Percentiles rank a stretch among this genome's conserved stretches.
Conservation (phyloP, 768 basidiomycete genomes). For the Postia placenta region DNA sequence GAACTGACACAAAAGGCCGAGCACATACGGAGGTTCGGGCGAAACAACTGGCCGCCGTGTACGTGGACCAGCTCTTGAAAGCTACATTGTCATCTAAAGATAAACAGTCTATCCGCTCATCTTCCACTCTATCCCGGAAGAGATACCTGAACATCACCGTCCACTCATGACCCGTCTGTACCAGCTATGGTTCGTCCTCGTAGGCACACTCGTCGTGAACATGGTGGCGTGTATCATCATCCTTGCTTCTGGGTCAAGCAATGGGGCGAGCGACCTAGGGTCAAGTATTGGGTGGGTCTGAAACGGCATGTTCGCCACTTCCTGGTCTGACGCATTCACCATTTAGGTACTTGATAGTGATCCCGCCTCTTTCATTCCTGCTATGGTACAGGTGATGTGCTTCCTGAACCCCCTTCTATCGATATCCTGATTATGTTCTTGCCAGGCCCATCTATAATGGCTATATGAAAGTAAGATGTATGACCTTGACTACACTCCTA, state of each 20-base stretch:
- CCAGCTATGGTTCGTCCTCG: conserved; percentile 89
- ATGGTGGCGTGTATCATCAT: conserved; percentile 86
- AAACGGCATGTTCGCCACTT: neutral
- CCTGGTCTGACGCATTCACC: neutral
- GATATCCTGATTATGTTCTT: conserved; percentile 6
- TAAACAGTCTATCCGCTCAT: conserved; percentile 83
- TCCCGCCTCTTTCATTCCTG: conserved; percentile 75
- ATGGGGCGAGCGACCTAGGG: conserved; percentile 77
- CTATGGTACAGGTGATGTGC: conserved; percentile 81
- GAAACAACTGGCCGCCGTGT: conserved; percentile 95
- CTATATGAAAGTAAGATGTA: conserved; percentile 77
- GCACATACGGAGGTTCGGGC: conserved; percentile 65
- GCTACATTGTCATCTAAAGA: too few species aligned
- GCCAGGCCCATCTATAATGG: conserved; percentile 92
- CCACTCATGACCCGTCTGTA: conserved; percentile 81
- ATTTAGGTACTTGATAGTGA: conserved; percentile 71
- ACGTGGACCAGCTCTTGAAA: conserved; percentile 27
- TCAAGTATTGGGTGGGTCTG: conserved; percentile 70
- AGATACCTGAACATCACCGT: conserved; percentile 79
- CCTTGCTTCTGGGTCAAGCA: conserved; percentile 66
- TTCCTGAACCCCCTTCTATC: conserved; percentile 7
- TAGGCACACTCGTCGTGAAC: conserved; percentile 79
- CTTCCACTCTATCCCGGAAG: conserved; percentile 87
- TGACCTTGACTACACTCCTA: conserved; percentile 15
- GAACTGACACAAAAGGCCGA: conserved; percentile 68